Evolutionary conservation across 2,329 filamentous ascomycete species (phyloP), one percentile per base, ranked within the genome.

Genomic region (Colletotrichum sp.): DNA sequence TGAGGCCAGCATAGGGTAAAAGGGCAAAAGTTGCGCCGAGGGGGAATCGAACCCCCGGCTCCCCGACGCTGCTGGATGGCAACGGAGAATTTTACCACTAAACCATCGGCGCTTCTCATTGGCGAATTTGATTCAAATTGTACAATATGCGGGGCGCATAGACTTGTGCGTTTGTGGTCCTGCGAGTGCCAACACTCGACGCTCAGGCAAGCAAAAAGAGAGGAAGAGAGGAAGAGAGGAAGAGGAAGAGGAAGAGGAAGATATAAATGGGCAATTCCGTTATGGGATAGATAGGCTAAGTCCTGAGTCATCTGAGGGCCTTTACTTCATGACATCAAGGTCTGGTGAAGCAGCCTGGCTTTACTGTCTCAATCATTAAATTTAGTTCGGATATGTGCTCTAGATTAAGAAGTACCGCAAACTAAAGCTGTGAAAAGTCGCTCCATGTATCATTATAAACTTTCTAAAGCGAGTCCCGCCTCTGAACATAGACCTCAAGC

Each of bases 401-500:
- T 44, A 44, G 19, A 11, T n/a, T 6, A 11, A 44, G 39, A n/a
- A 6, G 9, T 48, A 22, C 12, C 19, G 19, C 39, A 6, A 12
- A 48, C 9, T n/a, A 6, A 48, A 9, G 19, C 19, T n/a, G 39
- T 48, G 19, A 7, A 12, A 48, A 48, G 12, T 22, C 4, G 19
- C 19, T 44, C 19, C 19, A 44, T 6, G 39, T 48, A 48, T 48
- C 25, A n/a, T 12, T 13, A 30, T 11, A 30, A 19, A 19, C 57
- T 15, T 60, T 28, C 57, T 60, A 16, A n/a, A 8, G 27, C 4
- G 19, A 69, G 4, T 63, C 15, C 12, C 69, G 30, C 79, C 82
- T 83, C 77, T 84, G 84, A 72, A 89, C 84, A 78, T 85, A 90
- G 64, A 91, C 89, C 64, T 91, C 85, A 75, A 92, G 79, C 1